Base-by-base conservation (phyloP, 2,329 filamentous ascomycete genomes). In the Paecilomyces niveus region DNA sequence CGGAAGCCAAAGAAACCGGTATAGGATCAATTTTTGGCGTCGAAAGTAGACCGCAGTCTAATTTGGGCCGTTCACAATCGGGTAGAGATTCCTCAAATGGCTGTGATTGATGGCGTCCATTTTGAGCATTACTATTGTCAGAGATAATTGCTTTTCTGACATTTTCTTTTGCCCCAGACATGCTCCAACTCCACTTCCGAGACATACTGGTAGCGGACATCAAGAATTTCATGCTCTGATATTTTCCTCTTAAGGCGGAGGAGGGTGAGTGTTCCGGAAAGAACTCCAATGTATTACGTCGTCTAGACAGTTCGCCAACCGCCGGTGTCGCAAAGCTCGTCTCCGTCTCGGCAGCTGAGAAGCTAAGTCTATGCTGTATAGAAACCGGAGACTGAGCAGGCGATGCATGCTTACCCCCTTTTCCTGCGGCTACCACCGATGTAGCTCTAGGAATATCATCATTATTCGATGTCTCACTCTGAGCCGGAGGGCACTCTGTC, bases 161-260 rank as follows among this genome's bases (percentile, higher is more conserved):
- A 3, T 70, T 71, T 26, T 79, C 72, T 31, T 64, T 67, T 64
- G 74, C 78, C 35, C 71, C 74, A 53, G 82, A 74, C 21, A 85
- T 77, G 58, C 75, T 78, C 75, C 74, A 77, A 45, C 80, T 76
- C 84, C 84, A 86, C 72, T 84, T 86, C 67, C 83, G 84, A 4
- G 84, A 83, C 15, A 80, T 81, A 5, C 79, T 78, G 11, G 83
- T 81, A 1, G 83, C 83, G 3, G 79, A 77, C 33, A 75, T 75
- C 24, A 81, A 71, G 2, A 78, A 74, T 13, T 73, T 70, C 29
- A 77, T 71, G 3, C 73, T 71, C 50, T 75, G 71, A 26, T 75
- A 69, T 57, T 75, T 75, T 32, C 74, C 72, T 0, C 73, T 69
- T 3, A 66, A 60, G 15, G 64, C 67, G 52, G 61, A 59, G 2